Conservation (phyloP, 805 yeast genomes). For the Groenewaldozyma tartarivorans region DNA sequence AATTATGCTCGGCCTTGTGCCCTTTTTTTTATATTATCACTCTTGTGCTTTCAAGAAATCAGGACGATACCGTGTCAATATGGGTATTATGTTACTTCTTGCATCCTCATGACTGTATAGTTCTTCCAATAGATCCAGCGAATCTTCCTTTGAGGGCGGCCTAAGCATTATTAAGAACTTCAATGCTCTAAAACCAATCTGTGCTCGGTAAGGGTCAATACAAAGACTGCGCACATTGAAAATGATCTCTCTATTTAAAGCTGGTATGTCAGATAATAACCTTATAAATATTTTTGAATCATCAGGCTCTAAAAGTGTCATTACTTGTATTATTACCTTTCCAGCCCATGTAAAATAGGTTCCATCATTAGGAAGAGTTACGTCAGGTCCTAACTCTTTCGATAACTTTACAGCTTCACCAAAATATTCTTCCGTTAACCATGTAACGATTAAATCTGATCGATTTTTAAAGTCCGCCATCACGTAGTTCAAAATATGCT, state of each 20-base stretch:
- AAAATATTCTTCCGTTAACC: slow-evolving; percentile 96
- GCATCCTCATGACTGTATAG: slow-evolving; percentile 18
- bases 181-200: slow-evolving; percentile 73
- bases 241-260: slow-evolving; percentile 52
- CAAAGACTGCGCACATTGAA: slow-evolving; percentile 62
- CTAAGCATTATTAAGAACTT: slow-evolving; percentile 77
- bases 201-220: slow-evolving; percentile 72
- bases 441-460: slow-evolving; percentile 69
- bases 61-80: slow-evolving; percentile 24
- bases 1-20: neutral
- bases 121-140: slow-evolving; percentile 28
- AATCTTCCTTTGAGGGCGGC: slow-evolving; percentile 61
- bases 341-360: slow-evolving; percentile 60
- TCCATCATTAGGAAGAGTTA: slow-evolving; percentile 6
- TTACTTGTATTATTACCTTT: slow-evolving; percentile 62
- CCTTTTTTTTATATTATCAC: neutral
- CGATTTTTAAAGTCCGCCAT: slow-evolving; percentile 62
- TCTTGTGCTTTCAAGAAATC: slow-evolving; percentile 6
- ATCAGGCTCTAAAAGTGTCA: slow-evolving; percentile 73
- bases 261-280: slow-evolving; percentile 80
- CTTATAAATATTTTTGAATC: slow-evolving; percentile 79
- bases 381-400: neutral
- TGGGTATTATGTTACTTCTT: slow-evolving; percentile 14
- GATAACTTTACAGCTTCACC: slow-evolving; percentile 36
- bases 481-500: slow-evolving; percentile 61